Conservation (phyloP, 331 rosid genomes). For the Quercus tomentella region DNA sequence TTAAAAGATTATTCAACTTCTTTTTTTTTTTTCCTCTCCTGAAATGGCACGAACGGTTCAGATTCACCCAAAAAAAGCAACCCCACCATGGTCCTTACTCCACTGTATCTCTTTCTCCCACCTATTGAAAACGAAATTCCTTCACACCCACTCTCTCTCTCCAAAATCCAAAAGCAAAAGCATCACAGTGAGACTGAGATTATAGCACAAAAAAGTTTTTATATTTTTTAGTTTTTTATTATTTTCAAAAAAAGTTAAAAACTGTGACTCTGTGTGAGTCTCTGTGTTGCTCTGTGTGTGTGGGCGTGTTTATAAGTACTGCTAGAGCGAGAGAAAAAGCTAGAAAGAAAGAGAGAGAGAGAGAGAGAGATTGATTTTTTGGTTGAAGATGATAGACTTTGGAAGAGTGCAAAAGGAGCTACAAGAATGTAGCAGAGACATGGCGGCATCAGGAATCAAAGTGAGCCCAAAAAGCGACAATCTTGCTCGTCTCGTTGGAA, state of each 20-base stretch:
- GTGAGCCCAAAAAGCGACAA: constrained; percentile 62
- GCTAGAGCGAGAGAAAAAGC: not conserved
- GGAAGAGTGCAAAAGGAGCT: constrained; percentile 99
- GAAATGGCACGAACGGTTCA: too few relatives aligned
- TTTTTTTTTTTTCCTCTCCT: too few relatives aligned
- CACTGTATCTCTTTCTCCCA: not conserved
- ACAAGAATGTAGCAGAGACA: constrained; percentile 76
- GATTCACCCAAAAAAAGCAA: too few relatives aligned
- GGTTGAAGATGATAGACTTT: constrained; percentile 76
- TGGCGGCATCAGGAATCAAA: constrained; percentile 74
- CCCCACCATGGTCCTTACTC: too few relatives aligned
- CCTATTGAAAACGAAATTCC: not conserved
- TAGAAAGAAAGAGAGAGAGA: not conserved
- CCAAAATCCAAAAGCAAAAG: not conserved
- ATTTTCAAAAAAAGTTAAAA: not conserved
- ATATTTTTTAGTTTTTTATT: not conserved
- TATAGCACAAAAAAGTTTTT: not conserved
- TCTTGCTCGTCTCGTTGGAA: constrained; percentile 61
- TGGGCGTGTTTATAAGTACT: not conserved
- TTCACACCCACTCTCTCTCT: not conserved
- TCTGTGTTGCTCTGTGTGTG: too few relatives aligned
- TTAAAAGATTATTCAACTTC: too few relatives aligned
- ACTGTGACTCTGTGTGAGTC: too few relatives aligned
- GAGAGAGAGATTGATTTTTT: not conserved
- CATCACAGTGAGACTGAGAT: not conserved